Percentiles rank a stretch among this genome's conserved stretches.
Evolutionary conservation across 2,329 filamentous ascomycete genomes (phyloP).

Genomic region (Alternaria arbusti): DNA sequence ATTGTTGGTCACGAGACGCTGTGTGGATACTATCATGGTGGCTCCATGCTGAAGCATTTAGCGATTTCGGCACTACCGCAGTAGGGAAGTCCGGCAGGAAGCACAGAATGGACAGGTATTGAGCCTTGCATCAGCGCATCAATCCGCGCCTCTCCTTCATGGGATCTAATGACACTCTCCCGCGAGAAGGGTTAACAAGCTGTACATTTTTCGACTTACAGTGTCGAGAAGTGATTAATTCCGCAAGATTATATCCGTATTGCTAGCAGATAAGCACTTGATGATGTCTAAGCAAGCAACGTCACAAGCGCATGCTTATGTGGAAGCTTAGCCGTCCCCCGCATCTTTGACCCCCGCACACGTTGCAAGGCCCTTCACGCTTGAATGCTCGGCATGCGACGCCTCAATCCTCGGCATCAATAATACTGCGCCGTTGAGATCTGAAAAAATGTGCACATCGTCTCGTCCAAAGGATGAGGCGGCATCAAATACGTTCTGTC

Average conservation of each 20-base stretch:
- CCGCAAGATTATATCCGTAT: not conserved
- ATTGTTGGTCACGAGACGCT: not conserved
- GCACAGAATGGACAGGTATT: not conserved
- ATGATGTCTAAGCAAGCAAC: constrained; percentile 15
- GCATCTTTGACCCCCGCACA: constrained; percentile 6
- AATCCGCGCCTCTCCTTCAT: not conserved
- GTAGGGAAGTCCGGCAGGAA: not conserved
- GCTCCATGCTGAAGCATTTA: not conserved
- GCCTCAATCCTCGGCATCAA: constrained; percentile 7
- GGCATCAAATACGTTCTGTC: not conserved
- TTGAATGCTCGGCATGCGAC: not conserved
- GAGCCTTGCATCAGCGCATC: not conserved
- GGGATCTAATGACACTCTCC: not conserved
- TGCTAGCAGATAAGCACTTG: not conserved
- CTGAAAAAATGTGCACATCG: not conserved
- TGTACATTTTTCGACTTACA: not conserved
- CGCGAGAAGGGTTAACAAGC: not conserved
- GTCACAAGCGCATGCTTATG: constrained; percentile 16
- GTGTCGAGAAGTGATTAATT: not conserved
- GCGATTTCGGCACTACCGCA: not conserved
- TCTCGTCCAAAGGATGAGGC: not conserved
- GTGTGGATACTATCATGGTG: not conserved
- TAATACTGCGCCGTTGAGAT: not conserved
- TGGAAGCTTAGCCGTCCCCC: constrained; percentile 22
- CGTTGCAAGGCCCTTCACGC: not conserved